Conservation (phyloP, 306 rosid species). For the Castanospermum australe region DNA sequence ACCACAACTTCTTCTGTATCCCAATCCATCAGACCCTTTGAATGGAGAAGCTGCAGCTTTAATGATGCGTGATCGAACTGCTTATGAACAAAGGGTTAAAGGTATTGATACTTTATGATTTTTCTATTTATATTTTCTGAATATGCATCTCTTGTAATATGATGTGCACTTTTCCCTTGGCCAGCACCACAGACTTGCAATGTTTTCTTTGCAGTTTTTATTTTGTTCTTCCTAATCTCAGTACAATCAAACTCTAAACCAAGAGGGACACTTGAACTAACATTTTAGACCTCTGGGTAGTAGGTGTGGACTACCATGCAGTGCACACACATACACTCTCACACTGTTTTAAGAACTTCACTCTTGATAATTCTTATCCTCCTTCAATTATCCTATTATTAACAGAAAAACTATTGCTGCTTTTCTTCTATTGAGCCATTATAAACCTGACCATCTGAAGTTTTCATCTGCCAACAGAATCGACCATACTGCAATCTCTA, state of each 20-base stretch:
- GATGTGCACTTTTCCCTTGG: neutral
- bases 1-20: constrained; percentile 62
- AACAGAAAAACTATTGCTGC: neutral
- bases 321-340: neutral
- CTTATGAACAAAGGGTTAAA: constrained; percentile 57
- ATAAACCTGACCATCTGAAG: neutral
- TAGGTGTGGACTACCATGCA: neutral
- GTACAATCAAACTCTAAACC: constrained; percentile 10
- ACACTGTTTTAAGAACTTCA: neutral
- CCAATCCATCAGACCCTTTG: constrained; percentile 61
- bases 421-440: neutral
- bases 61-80: constrained; percentile 50
- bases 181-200: neutral
- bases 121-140: constrained; percentile 28
- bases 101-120: constrained; percentile 33
- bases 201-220: neutral
- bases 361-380: neutral
- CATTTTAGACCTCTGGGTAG: neutral
- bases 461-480: neutral
- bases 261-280: neutral
- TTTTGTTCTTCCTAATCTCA: neutral
- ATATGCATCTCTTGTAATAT: neutral
- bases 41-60: constrained; percentile 65
- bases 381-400: neutral
- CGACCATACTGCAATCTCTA: neutral